These are phyloP conservation scores for Globisporangium solare DNA, from an alignment of 352 stramenopile genomes.

Conservation along the genomic window DNA sequence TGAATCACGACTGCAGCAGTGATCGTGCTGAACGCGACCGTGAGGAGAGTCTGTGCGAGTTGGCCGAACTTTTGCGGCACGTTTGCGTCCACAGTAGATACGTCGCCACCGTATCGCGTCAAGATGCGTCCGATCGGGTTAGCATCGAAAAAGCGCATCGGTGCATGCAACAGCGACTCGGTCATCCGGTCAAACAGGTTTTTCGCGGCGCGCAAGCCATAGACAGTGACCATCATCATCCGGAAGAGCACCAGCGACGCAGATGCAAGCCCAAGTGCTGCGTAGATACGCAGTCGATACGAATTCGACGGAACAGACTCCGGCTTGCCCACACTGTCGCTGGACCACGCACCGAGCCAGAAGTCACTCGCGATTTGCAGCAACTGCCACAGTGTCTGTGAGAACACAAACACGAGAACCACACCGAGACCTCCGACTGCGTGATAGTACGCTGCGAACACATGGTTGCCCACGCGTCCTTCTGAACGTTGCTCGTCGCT, in stretches of 20 bases:
- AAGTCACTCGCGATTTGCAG: slow-evolving; percentile 65
- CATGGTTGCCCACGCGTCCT: no score
- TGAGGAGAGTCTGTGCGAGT: slow-evolving; percentile 57
- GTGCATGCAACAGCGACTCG: slow-evolving; percentile 24
- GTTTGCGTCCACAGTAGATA: slow-evolving; percentile 9
- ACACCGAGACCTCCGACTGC: slow-evolving; percentile 19
- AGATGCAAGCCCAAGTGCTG: slow-evolving; percentile 6
- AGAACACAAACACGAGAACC: slow-evolving; percentile 9
- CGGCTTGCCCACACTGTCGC: not conserved
- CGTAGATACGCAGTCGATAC: slow-evolving; percentile 14
- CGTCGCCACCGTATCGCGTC: slow-evolving; percentile 19
- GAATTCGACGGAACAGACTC: not conserved
- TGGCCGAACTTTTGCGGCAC: no score
- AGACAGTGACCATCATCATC: no score
- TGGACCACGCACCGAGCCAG: slow-evolving; percentile 33
- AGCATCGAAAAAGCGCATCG: slow-evolving; percentile 44
- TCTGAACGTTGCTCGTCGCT: no score
- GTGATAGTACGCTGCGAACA: slow-evolving; percentile 4
- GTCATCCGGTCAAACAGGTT: slow-evolving; percentile 24
- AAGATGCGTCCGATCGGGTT: slow-evolving; percentile 36
- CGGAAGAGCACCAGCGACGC: slow-evolving; percentile 10
- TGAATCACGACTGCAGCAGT: slow-evolving; percentile 80
- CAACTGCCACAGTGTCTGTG: slow-evolving; percentile 53
- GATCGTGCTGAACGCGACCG: slow-evolving; percentile 64
- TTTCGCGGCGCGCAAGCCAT: slow-evolving; percentile 9